phyloP scores from a whole-genome alignment of 2,329 filamentous ascomycete species.

The Epichloe brachyelytri region DNA sequence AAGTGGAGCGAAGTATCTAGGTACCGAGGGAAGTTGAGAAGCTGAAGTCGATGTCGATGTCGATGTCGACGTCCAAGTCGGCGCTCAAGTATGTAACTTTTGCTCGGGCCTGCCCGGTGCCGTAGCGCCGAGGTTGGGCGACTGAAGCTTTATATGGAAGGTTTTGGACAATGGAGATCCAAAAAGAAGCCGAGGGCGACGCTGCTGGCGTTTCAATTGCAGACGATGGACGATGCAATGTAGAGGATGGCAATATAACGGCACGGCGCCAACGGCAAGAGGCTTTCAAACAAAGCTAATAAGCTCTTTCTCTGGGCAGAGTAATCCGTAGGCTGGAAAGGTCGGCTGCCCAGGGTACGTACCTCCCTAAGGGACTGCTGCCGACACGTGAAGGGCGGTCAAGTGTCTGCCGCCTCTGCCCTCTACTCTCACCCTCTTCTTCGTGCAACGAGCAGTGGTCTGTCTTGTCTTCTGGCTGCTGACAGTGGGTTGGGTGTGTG shows the following conservation, averaged over 20 bases:
- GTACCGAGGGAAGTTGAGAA: neutral
- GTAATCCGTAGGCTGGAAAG: neutral
- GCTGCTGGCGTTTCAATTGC: neutral
- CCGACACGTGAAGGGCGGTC: conserved; percentile 3
- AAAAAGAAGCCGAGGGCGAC: neutral
- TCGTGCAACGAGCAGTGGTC: no score
- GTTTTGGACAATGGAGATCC: neutral
- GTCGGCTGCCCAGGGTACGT: neutral
- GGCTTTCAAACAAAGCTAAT: neutral
- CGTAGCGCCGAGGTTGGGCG: neutral
- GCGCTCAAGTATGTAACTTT: no score
- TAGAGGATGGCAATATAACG: neutral
- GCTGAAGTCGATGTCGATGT: neutral
- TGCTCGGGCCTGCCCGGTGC: no score
- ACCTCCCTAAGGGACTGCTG: neutral
- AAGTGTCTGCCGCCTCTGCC: neutral
- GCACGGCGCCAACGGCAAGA: neutral
- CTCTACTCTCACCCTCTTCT: no score
- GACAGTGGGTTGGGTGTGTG: no score
- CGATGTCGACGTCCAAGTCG: neutral
- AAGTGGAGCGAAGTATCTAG: neutral
- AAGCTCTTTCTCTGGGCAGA: neutral
- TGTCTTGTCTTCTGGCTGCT: no score
- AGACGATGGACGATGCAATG: conserved; percentile 3
- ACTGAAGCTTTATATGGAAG: neutral